Conservation (phyloP, 1,139 yeast genomes). For the Sugiyamaella japonica region DNA sequence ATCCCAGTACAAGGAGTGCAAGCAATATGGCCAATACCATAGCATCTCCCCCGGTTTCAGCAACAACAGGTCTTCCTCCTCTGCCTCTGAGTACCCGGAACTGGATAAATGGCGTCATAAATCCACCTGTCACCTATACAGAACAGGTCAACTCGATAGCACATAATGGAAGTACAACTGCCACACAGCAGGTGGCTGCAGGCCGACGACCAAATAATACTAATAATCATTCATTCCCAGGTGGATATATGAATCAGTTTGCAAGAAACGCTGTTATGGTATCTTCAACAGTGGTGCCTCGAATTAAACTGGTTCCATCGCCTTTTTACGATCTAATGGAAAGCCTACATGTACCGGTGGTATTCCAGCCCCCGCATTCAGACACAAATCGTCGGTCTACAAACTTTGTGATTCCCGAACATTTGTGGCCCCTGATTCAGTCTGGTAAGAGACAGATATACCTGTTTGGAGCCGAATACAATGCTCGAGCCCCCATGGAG, state of each 20-base stretch:
- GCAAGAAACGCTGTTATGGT: not conserved
- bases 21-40: not conserved
- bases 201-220: not conserved
- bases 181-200: too few species aligned
- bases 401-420: constrained; percentile 24
- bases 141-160: constrained; percentile 18
- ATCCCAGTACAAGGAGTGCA: not conserved
- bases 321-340: constrained; percentile 36
- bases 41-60: not conserved
- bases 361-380: constrained; percentile 28
- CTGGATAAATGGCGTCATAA: not conserved
- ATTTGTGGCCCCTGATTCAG: not conserved
- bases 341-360: constrained; percentile 30
- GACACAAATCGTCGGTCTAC: constrained; percentile 23
- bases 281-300: constrained; percentile 20
- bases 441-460: constrained; percentile 25
- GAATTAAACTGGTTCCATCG: constrained; percentile 26
- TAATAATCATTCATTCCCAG: not conserved
- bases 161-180: not conserved
- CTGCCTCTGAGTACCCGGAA: not conserved
- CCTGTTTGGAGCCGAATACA: constrained; percentile 22
- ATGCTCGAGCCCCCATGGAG: constrained; percentile 15
- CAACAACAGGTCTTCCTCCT: not conserved
- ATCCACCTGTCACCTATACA: constrained; percentile 19
- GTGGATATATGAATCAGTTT: not conserved